phyloP scores from a whole-genome alignment of 1,139 yeast species.

The Scheffersomyces lignicola region DNA sequence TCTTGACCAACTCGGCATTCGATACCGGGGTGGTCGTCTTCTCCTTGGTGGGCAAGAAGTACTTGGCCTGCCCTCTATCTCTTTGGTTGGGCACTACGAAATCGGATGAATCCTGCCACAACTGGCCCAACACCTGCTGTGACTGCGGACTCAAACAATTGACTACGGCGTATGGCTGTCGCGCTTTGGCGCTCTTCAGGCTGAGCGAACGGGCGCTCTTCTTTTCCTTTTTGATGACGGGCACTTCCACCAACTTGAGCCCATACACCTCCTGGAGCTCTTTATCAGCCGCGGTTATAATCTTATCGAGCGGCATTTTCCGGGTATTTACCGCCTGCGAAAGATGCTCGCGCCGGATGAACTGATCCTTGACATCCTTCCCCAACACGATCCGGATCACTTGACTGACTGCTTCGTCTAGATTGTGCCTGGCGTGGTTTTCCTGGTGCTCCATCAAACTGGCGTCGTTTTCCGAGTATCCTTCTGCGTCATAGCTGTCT shows the following conservation, averaged over 20 bases:
- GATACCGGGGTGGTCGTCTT: constrained; percentile 17
- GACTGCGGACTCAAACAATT: constrained; percentile 22
- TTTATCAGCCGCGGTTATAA: constrained; percentile 17
- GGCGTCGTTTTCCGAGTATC: neutral
- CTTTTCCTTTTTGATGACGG: constrained; percentile 11
- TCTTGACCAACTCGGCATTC: constrained; percentile 29
- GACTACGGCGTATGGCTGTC: constrained; percentile 19
- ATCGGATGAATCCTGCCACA: constrained; percentile 17
- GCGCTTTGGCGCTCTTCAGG: constrained; percentile 9
- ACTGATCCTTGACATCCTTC: constrained; percentile 25
- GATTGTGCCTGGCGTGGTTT: constrained; percentile 8
- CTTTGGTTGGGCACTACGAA: constrained; percentile 6
- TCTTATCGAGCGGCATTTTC: constrained; percentile 17
- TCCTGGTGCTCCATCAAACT: neutral
- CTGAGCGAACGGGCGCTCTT: constrained; percentile 7
- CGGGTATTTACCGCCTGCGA: constrained; percentile 16
- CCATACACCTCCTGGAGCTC: constrained; percentile 33
- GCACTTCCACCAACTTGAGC: constrained; percentile 24
- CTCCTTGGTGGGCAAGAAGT: constrained; percentile 16
- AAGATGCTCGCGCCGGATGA: constrained; percentile 28
- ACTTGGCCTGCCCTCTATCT: constrained; percentile 13
- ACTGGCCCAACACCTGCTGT: constrained; percentile 20
- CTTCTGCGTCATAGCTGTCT: constrained; percentile 3
- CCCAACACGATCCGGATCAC: constrained; percentile 24
- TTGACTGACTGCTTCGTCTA: constrained; percentile 16